Evolutionary conservation across 192 early-diverging fungal genomes (phyloP).

Genomic region (Coemansia sp.): DNA sequence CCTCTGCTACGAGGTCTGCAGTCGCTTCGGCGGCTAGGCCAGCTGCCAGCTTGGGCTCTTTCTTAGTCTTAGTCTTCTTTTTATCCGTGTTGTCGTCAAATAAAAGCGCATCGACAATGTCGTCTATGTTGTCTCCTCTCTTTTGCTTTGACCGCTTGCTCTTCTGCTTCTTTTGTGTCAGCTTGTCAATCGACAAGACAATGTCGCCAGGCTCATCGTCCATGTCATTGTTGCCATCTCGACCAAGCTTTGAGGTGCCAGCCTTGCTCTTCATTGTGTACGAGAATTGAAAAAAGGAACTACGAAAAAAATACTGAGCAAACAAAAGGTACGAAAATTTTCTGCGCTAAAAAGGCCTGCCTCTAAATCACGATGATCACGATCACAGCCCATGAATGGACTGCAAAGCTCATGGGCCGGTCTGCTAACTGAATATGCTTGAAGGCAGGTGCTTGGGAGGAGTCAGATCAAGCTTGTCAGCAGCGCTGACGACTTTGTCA

Average conservation of each 20-base stretch:
- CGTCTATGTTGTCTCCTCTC: conserved; percentile 17
- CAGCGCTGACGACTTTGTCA: conserved; percentile 13
- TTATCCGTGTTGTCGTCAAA: neutral
- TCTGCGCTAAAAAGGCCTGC: neutral
- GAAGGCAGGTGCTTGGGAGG: no score
- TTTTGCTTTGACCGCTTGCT: neutral
- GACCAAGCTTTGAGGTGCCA: neutral
- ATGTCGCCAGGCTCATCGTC: conserved; percentile 14
- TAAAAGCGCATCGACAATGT: conserved; percentile 45
- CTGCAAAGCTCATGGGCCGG: no score
- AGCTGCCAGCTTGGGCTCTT: neutral
- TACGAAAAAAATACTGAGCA: neutral
- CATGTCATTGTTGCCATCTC: neutral
- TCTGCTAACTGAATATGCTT: no score
- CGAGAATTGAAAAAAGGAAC: neutral
- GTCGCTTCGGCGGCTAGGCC: neutral
- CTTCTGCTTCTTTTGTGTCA: conserved; percentile 2
- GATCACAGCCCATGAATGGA: neutral
- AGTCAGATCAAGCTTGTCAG: conserved; percentile 3
- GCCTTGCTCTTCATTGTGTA: neutral
- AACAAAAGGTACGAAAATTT: neutral
- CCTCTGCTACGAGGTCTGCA: neutral
- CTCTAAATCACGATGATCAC: neutral
- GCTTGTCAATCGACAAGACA: conserved; percentile 18
- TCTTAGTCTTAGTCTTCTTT: neutral